These are phyloP conservation scores for Kluyveromyces marxianus DNA, from an alignment of 1,139 yeast genomes.

Conservation along the genomic window DNA sequence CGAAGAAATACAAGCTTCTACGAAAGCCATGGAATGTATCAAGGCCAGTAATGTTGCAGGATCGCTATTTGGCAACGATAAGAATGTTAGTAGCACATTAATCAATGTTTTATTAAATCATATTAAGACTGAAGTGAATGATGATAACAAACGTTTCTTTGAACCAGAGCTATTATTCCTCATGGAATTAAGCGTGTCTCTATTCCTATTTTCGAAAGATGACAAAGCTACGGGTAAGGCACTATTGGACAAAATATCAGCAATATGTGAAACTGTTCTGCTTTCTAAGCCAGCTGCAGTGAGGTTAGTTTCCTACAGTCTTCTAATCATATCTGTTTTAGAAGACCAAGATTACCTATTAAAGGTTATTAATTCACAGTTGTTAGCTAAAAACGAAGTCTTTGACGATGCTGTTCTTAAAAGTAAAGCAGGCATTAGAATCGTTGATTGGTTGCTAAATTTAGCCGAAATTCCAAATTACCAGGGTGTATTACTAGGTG, in stretches of 20 bases:
- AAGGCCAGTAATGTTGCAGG: constrained; percentile 51
- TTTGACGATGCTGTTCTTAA: constrained; percentile 29
- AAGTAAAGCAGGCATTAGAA: constrained; percentile 39
- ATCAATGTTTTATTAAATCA: constrained; percentile 30
- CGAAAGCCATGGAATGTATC: constrained; percentile 76
- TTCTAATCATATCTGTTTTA: constrained; percentile 22
- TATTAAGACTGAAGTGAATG: constrained; percentile 23
- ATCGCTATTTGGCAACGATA: constrained; percentile 25
- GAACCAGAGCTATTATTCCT: constrained; percentile 51
- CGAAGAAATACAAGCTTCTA: constrained; percentile 81
- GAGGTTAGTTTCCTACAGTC: constrained; percentile 25
- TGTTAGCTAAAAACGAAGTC: constrained; percentile 25
- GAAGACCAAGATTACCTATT: constrained; percentile 20
- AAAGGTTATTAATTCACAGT: constrained; percentile 19
- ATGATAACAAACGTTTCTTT: constrained; percentile 38
- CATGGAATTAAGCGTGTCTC: constrained; percentile 47
- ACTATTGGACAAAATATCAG: constrained; percentile 18
- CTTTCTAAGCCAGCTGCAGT: constrained; percentile 21
- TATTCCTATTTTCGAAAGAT: constrained; percentile 41
- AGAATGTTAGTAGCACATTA: constrained; percentile 20
- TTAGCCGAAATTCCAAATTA: constrained; percentile 45
- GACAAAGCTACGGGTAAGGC: constrained; percentile 27
- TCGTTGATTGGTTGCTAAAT: constrained; percentile 48
- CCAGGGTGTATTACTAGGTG: constrained; percentile 36
- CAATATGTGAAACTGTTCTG: constrained; percentile 14